These are phyloP conservation scores for Glonium stellatum DNA, from an alignment of 495 filamentous ascomycete species.

Conservation along the genomic window DNA sequence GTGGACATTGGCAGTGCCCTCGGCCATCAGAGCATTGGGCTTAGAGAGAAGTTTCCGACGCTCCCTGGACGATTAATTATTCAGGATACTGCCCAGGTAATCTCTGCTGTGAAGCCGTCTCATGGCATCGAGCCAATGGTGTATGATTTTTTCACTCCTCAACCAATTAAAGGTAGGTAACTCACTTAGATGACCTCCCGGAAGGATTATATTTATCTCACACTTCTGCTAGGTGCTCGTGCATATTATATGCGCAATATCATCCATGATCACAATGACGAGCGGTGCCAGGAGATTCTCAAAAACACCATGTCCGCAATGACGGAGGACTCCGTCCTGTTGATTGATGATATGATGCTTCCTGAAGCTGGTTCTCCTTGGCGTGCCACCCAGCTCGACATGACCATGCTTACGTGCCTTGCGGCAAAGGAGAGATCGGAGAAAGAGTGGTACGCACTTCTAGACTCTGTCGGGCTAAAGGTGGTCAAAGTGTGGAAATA, in stretches of 20 bases:
- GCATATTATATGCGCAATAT: conserved; percentile 1
- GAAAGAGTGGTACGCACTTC: neutral
- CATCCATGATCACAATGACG: neutral
- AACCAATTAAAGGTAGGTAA: neutral
- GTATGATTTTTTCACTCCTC: neutral
- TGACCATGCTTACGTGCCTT: neutral
- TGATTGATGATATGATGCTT: conserved; percentile 2
- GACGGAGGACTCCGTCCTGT: neutral
- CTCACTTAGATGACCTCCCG: neutral
- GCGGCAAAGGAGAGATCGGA: neutral
- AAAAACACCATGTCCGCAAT: neutral
- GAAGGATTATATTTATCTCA: neutral
- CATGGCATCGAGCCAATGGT: neutral
- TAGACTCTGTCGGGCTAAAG: neutral
- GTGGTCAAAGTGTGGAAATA: neutral
- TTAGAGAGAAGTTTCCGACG: neutral
- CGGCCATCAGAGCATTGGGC: neutral
- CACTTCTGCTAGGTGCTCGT: neutral
- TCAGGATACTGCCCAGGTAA: neutral
- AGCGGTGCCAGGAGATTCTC: neutral
- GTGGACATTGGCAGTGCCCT: neutral
- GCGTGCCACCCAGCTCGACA: conserved; percentile 3
- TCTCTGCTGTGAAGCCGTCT: neutral
- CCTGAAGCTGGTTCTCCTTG: neutral
- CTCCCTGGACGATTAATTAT: neutral